Evolutionary conservation across 768 basidiomycete genomes (phyloP), one percentile per base, ranked within the genome.

Genomic region (Hebeloma cylindrosporum): DNA sequence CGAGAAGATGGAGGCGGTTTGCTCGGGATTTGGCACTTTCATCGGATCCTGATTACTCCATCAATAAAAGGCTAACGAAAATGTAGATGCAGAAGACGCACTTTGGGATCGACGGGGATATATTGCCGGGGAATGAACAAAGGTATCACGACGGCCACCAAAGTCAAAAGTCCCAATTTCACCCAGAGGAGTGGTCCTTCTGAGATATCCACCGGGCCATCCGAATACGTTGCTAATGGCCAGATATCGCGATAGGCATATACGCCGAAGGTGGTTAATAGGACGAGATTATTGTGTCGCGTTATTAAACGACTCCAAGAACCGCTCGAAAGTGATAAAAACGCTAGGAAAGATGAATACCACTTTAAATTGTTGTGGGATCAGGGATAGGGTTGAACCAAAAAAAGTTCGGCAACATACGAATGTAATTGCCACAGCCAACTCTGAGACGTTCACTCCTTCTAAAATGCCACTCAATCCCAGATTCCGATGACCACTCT

Each of bases 171-270:
- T 8, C 53, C 58, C 11, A 82, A 51, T 50, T 77, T 74, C 2
- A 64, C 58, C 76, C 79, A 83, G 1, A 83, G 64, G 8, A 75
- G 28, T 21, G 46, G 43, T 2, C 75, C 73, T 49, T 75, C 72
- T 1, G 52, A 52, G 3, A 53, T 58, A 52, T 85, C 83, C 8
- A 61, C 48, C 1, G 81, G 78, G 3, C 35, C 17, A 13, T 71
- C 56, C 3, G 65, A 63, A 57, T 64, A 78, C 3, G 76, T 83
- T 11, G 71, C 67, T 4, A 85, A 58, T 7, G 84, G 83, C 65
- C 72, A 81, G 4, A 86, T 39, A 52, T 80, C 74, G 23, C 82
- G 72, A 56, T 79, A 79, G 16, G 63, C 53, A 57, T 77, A 85
- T 1, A 82, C 67, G 1, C 45, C 48, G 67, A 51, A 66, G 48